phyloP scores from a whole-genome alignment of 1,284 basidiomycete species.

The Trichosporon coremiiforme region DNA sequence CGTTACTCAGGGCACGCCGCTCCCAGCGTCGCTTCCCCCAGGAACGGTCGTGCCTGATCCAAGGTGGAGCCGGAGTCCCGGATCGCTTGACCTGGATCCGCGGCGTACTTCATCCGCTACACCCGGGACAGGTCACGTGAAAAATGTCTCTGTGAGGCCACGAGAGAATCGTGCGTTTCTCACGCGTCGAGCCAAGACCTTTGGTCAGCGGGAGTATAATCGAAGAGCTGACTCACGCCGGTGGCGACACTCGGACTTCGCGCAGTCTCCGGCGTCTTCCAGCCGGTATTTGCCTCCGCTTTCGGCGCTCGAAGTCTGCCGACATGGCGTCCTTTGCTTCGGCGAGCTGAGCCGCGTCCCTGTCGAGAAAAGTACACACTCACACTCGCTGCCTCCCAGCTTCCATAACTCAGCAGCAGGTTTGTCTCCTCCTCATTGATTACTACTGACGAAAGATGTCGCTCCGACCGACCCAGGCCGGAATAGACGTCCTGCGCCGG shows the following conservation, averaged over 20 bases:
- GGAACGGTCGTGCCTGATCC: too few relatives aligned
- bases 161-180: background rate
- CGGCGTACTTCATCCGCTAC: too few relatives aligned
- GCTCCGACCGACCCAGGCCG: slow-evolving; percentile 29
- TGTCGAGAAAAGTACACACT: slow-evolving; percentile 1
- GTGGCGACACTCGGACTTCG: background rate
- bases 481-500: slow-evolving; percentile 26
- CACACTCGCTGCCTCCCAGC: background rate
- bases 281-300: background rate
- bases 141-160: background rate
- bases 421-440: background rate
- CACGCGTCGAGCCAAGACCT: background rate
- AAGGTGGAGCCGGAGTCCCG: background rate
- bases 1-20: too few relatives aligned
- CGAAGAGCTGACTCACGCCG: background rate
- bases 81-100: background rate
- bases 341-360: slow-evolving; percentile 7
- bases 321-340: background rate
- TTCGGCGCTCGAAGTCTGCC: slow-evolving; percentile 11
- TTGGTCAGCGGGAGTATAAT: too few relatives aligned
- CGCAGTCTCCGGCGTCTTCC: background rate
- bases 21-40: too few relatives aligned
- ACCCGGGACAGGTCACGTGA: background rate
- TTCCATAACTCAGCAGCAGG: background rate
- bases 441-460: slow-evolving; percentile 23